Base-by-base conservation (phyloP, 768 basidiomycete species). In the Guyanaporus albipodus region DNA sequence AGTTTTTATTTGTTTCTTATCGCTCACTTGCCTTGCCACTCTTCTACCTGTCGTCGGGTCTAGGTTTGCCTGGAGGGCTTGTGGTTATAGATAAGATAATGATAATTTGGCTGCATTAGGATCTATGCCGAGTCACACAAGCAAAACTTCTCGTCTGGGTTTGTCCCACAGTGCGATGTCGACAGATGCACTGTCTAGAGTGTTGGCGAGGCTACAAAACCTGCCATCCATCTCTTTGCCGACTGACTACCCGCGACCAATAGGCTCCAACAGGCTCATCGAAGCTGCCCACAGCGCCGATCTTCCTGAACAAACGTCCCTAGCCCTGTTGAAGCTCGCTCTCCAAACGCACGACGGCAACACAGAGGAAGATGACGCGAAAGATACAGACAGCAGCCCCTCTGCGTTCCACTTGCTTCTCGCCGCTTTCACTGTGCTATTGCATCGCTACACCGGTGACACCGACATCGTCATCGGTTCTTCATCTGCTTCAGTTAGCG, bases 371-470 rank as follows among this genome's bases (percentile, higher is more conserved):
- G 79, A 79, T 5, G 79, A 79, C 6, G 69, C 68, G 14, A 60
- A 66, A 12, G 59, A 62, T 8, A 40, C 57, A 15, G 53, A 51
- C 46, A 73, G 64, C 34, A 67, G 77, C 34, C 84, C 93, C 4
- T 89, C 94, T 3, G 85, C 88, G 0, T 97, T 94, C 63, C 92
- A 97, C 60, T 74, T 97, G 21, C 79, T 97, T 36, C 75, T 97
- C 34, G 80, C 96, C n/a, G 86, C 95, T 0, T 96, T 99, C 69
- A 78, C 82, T 10, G 85, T 95, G 18, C 74, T 98, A 40, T 72
- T 99, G 11, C 92, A 97, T 70, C 78, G 95, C 33, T 96, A 92
- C 70, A 97, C 96, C 0, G 94, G 90, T 32, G 96, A 99, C 63
- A 93, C 84, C 22, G 92, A 96, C 58, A 75, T 99, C 51, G 77